Evolutionary conservation across 176 grass and related monocot genomes (phyloP).

Genomic region (Poa annua): DNA sequence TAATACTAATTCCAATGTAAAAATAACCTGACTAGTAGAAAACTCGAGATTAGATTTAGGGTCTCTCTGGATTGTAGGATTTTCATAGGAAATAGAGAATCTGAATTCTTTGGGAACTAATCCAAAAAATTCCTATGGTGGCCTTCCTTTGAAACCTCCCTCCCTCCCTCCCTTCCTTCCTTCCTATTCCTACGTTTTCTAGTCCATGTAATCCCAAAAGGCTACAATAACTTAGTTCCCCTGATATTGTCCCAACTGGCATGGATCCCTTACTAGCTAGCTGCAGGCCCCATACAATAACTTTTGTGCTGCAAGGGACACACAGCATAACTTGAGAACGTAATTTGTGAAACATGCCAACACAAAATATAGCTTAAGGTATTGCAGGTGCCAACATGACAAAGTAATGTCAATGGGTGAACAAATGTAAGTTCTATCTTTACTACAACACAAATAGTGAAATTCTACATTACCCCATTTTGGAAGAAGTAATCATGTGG

Average conservation of each 20-base stretch:
- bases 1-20: not conserved
- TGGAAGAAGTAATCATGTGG: slow-evolving; percentile 96
- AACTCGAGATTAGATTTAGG: not conserved
- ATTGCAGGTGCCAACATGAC: slow-evolving; percentile 6
- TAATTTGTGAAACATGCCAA: not conserved
- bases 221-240: not conserved
- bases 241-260: not conserved
- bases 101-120: not conserved
- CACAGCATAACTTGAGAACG: not conserved
- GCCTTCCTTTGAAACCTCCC: not conserved
- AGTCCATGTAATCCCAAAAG: not conserved
- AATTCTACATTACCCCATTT: slow-evolving; percentile 80
- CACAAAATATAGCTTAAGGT: slow-evolving; percentile 13
- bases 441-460: slow-evolving; percentile 19
- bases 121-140: not conserved
- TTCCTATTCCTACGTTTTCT: not conserved
- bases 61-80: not conserved
- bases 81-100: not conserved
- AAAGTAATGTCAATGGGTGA: slow-evolving; percentile 25
- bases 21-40: slow-evolving; percentile 19
- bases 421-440: slow-evolving; percentile 22
- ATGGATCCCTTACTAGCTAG: not conserved
- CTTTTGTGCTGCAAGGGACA: not conserved
- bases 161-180: not conserved
- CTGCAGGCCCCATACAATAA: not conserved